Evolutionary conservation across 1,284 basidiomycete species (phyloP), one percentile per base, ranked within the genome.

Genomic region (Veloboletus limbatus): DNA sequence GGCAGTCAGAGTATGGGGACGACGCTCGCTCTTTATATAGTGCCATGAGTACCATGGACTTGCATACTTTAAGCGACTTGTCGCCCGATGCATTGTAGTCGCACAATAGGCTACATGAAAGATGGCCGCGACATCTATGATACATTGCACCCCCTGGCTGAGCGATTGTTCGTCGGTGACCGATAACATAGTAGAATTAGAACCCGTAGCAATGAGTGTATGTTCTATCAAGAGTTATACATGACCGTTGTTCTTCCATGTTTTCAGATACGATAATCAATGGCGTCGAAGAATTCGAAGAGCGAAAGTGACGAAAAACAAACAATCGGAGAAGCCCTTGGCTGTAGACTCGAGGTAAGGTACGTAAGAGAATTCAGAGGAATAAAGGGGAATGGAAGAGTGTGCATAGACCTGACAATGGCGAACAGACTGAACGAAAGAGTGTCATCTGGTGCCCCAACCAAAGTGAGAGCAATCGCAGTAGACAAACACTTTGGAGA

Each of bases 51-150:
- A 66, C 67, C 30, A 73, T 70, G 46, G 85, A 87, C 33, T 56
- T 73, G 35, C 80, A 82, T 55, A 81, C 79, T 0, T 69, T 90
- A 18, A 83, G 84, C 24, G 88, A 92, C 54, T 70, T 90, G 33
- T 90, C 88, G 14, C 88, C 88, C 2, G 81, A 87, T 48, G 88
- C 88, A 14, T 63, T 89, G 53, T 89, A 78, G 7, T 40, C 28
- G 8, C 13, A 40, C 39, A 17, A 13, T 14, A 24, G 17, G 2
- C 1, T 21, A 35, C 18, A 20, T n/a, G 2, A 24, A n/a, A 36
- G 14, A 36, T n/a, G n/a, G n/a, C n/a, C n/a, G n/a, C n/a, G n/a
- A n/a, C n/a, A n/a, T n/a, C n/a, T n/a, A n/a, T n/a, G n/a, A n/a
- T n/a, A n/a, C n/a, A n/a, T n/a, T n/a, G n/a, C n/a, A n/a, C n/a